These are phyloP conservation scores for Monilinia fructicola DNA, from an alignment of 2,329 filamentous ascomycete genomes.

Conservation along the genomic window DNA sequence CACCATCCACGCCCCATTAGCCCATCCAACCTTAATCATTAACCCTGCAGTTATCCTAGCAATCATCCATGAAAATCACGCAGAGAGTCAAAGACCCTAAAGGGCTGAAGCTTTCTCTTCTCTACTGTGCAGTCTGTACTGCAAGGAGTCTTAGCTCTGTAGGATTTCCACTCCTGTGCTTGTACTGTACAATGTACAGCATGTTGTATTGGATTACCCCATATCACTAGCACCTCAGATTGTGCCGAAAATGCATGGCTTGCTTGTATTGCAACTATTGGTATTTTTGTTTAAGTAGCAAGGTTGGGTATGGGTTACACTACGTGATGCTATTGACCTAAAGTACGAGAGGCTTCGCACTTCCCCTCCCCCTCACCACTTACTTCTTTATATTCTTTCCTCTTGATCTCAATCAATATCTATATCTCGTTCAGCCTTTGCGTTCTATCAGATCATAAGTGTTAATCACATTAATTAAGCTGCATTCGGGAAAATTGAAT, in stretches of 20 bases:
- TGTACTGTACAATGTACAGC: no score
- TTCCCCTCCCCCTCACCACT: not conserved
- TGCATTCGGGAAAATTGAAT: constrained; percentile 1
- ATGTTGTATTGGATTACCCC: not conserved
- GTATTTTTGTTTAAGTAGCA: not conserved
- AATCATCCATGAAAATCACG: constrained; percentile 2
- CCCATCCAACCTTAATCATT: constrained; percentile 8
- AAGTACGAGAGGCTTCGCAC: not conserved
- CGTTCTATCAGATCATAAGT: not conserved
- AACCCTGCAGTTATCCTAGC: not conserved
- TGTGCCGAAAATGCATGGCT: not conserved
- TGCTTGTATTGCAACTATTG: constrained; percentile 7
- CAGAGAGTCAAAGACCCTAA: not conserved
- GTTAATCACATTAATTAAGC: not conserved
- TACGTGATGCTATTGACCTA: not conserved
- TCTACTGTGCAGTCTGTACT: not conserved
- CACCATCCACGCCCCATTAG: not conserved
- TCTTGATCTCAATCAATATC: not conserved
- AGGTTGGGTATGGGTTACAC: not conserved
- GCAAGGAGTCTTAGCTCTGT: not conserved
- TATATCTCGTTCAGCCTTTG: not conserved
- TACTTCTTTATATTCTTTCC: not conserved
- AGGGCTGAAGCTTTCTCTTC: constrained; percentile 10
- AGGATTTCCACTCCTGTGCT: not conserved
- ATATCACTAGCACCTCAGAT: not conserved